phyloP scores from a whole-genome alignment of 768 basidiomycete species.

The Pleurotus salmoneostramineus region DNA sequence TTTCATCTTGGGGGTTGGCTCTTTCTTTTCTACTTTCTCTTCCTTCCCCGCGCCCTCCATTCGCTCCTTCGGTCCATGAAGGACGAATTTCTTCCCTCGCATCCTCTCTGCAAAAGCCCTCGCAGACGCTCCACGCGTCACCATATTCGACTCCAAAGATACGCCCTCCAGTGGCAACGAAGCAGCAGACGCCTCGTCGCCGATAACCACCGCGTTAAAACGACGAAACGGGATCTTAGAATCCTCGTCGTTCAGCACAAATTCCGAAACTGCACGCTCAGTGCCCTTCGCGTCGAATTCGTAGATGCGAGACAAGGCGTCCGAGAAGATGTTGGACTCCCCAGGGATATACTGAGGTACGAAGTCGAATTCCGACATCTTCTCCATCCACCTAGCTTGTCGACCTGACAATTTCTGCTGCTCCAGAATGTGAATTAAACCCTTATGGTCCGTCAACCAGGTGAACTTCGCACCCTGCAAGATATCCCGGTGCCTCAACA shows the following conservation, averaged over 20 bases:
- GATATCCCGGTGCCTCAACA: conserved; percentile 5
- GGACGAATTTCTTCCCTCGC: conserved; percentile 11
- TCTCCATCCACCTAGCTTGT: conserved; percentile 13
- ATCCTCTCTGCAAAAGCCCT: neutral
- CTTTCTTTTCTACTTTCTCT: no score
- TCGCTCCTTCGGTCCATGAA: conserved; percentile 6
- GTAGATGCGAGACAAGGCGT: conserved; percentile 26
- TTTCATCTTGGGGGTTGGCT: no score
- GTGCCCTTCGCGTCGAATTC: conserved; percentile 10
- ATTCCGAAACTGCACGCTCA: conserved; percentile 10
- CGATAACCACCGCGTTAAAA: no score
- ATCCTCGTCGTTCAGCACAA: neutral
- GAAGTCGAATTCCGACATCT: conserved; percentile 12
- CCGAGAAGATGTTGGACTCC: conserved; percentile 16
- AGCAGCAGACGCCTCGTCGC: no score
- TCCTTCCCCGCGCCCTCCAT: conserved; percentile 13
- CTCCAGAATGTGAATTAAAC: neutral
- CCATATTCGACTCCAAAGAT: no score
- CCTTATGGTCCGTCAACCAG: conserved; percentile 11
- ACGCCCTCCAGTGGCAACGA: no score
- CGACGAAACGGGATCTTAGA: neutral
- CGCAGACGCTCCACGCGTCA: no score
- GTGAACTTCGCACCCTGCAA: conserved; percentile 6
- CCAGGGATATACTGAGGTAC: conserved; percentile 14
- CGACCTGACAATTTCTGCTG: conserved; percentile 9